Evolutionary conservation across 306 rosid genomes (phyloP).

Genomic region (Crataegus laevigata): DNA sequence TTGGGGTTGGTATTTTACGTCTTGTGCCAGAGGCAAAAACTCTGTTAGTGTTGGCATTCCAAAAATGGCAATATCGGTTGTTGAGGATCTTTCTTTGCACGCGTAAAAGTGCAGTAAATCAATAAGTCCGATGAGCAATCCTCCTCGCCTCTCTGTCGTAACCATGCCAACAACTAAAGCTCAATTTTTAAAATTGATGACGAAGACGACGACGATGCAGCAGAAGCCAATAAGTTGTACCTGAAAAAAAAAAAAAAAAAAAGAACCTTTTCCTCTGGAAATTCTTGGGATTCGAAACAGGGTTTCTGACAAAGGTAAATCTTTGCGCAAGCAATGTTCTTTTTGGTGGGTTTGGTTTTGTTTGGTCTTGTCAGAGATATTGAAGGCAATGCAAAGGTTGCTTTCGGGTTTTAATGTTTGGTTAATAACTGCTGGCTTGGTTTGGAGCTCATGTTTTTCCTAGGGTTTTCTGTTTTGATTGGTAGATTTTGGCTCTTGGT

Average conservation of each 20-base stretch:
- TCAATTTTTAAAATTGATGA: background rate
- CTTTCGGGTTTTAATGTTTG: background rate
- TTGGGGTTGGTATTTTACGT: background rate
- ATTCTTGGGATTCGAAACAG: background rate
- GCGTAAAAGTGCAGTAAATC: background rate
- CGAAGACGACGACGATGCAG: background rate
- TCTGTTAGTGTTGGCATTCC: background rate
- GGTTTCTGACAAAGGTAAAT: constrained; percentile 2
- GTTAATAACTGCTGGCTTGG: background rate
- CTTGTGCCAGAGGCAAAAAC: background rate
- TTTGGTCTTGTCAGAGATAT: background rate
- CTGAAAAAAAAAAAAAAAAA: background rate
- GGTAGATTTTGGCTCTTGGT: background rate
- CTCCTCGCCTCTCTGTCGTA: background rate
- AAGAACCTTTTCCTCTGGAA: background rate
- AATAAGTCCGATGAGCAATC: background rate
- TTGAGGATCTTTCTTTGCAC: background rate
- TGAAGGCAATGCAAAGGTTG: background rate
- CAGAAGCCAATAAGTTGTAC: background rate
- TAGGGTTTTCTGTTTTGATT: background rate
- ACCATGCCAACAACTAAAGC: background rate
- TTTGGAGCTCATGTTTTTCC: background rate
- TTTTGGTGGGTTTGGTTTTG: background rate
- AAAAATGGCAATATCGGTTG: background rate
- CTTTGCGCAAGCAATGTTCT: background rate